Conservation (phyloP, 2,329 filamentous ascomycete species). For the Hymenoscyphus repandus region DNA sequence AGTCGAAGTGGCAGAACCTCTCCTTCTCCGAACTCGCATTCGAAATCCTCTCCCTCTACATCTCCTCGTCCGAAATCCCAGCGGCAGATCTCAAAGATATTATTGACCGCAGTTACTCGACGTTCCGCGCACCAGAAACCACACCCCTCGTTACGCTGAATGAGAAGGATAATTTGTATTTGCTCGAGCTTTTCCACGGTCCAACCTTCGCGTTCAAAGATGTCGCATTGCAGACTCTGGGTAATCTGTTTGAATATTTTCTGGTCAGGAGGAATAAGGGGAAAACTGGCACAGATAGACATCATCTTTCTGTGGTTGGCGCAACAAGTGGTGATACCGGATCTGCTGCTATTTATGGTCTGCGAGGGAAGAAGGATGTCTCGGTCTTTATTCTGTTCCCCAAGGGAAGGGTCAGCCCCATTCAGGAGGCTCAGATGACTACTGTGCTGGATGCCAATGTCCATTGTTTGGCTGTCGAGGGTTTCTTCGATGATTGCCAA, state of each 20-base stretch:
- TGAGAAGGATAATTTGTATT: slow-evolving; percentile 64
- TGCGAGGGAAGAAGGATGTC: slow-evolving; percentile 93
- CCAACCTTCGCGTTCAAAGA: slow-evolving; percentile 97
- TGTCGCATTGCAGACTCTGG: slow-evolving; percentile 85
- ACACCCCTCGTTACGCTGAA: slow-evolving; percentile 78
- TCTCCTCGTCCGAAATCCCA: slow-evolving; percentile 79
- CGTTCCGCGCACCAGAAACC: slow-evolving; percentile 74
- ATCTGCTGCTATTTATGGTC: slow-evolving; percentile 90
- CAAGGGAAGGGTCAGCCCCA: slow-evolving; percentile 81
- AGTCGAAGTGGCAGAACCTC: slow-evolving; percentile 68
- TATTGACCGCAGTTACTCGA: slow-evolving; percentile 79
- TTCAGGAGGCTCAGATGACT: slow-evolving; percentile 97
- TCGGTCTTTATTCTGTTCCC: slow-evolving; percentile 94
- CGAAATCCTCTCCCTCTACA: slow-evolving; percentile 81
- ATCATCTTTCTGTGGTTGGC: slow-evolving; percentile 81
- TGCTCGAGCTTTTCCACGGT: slow-evolving; percentile 94
- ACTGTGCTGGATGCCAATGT: slow-evolving; percentile 87
- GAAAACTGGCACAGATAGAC: slow-evolving; percentile 55
- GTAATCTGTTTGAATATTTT: slow-evolving; percentile 94
- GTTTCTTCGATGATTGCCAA: slow-evolving; percentile 95
- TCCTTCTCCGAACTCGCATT: slow-evolving; percentile 78
- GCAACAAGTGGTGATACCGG: slow-evolving; percentile 87
- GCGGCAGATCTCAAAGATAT: slow-evolving; percentile 73
- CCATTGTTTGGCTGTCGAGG: slow-evolving; percentile 83
- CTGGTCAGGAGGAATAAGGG: slow-evolving; percentile 66